Percentiles rank a stretch among this genome's conserved stretches.
phyloP scores from a whole-genome alignment of 179 eudicot genomes.

The Sideroxylon spinosum region DNA sequence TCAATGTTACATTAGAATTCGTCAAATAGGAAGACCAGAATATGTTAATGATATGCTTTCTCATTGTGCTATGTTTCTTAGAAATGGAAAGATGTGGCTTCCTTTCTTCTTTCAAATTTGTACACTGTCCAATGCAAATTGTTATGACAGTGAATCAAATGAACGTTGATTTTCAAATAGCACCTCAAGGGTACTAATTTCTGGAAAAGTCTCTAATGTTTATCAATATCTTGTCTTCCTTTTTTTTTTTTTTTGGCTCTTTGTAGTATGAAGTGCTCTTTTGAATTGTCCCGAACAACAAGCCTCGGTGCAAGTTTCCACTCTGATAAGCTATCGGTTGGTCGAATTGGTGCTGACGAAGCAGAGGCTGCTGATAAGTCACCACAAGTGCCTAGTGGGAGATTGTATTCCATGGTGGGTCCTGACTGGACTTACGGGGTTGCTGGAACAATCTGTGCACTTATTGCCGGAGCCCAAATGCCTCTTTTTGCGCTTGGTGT shows the following conservation, averaged over 20 bases:
- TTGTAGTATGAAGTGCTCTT: slow-evolving; percentile 61
- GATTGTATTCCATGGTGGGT: slow-evolving; percentile 73
- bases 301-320: slow-evolving; percentile 76
- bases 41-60: neutral
- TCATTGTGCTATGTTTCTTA: neutral
- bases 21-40: too few relatives aligned
- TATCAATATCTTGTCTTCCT: neutral
- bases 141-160: too few relatives aligned
- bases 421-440: slow-evolving; percentile 81
- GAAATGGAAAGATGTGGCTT: neutral
- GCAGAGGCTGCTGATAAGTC: slow-evolving; percentile 27
- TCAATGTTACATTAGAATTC: neutral
- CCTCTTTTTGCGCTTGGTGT: slow-evolving; percentile 97
- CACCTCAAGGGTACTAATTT: neutral
- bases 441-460: slow-evolving; percentile 66
- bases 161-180: neutral
- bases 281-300: slow-evolving; percentile 62
- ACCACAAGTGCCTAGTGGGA: slow-evolving; percentile 47
- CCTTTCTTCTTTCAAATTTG: neutral
- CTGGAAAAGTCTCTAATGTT: neutral
- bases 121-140: neutral
- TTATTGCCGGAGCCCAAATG: slow-evolving; percentile 76
- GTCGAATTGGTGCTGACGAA: slow-evolving; percentile 45
- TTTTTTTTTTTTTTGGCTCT: neutral
- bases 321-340: slow-evolving; percentile 59